Percentiles rank a stretch among this genome's conserved stretches.
phyloP scores from a whole-genome alignment of 495 filamentous ascomycete species.

The Penicillium argentinense region DNA sequence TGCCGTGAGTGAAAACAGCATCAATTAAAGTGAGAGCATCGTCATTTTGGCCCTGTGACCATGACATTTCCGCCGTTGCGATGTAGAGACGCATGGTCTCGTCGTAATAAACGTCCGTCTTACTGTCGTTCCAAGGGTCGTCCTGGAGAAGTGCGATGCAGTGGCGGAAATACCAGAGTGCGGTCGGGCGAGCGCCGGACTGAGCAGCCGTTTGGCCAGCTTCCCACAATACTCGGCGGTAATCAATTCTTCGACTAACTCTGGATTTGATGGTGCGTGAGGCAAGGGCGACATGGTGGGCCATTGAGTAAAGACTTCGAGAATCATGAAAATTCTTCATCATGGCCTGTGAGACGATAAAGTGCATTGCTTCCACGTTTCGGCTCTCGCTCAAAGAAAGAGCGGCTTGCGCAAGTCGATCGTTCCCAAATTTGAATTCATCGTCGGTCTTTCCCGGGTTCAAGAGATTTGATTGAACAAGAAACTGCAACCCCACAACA shows the following conservation, averaged over 20 bases:
- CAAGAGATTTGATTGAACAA: conserved; percentile 74
- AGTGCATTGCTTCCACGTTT: conserved; percentile 79
- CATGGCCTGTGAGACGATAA: conserved; percentile 75
- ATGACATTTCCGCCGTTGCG: conserved; percentile 76
- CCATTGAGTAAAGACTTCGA: conserved; percentile 63
- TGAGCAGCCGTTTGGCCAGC: conserved; percentile 74
- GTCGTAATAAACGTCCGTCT: conserved; percentile 76
- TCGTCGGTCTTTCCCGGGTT: conserved; percentile 77
- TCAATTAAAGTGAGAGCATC: conserved; percentile 64
- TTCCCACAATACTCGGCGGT: conserved; percentile 70
- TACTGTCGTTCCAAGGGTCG: conserved; percentile 70
- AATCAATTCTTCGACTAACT: conserved; percentile 58
- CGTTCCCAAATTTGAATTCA: conserved; percentile 66
- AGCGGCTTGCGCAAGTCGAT: conserved; percentile 77
- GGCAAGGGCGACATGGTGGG: conserved; percentile 73
- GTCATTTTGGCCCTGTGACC: conserved; percentile 66
- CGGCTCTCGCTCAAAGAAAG: conserved; percentile 64
- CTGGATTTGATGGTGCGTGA: conserved; percentile 68
- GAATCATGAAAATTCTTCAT: conserved; percentile 65
- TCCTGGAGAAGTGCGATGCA: conserved; percentile 77
- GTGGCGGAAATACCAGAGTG: conserved; percentile 72
- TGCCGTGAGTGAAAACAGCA: conserved; percentile 63
- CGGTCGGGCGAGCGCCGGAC: conserved; percentile 75
- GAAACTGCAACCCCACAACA: conserved; percentile 73
- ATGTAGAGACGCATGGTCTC: conserved; percentile 76